These are phyloP conservation scores for Nitzschia sp. DNA, from an alignment of 108 stramenopile species.

Conservation along the genomic window DNA sequence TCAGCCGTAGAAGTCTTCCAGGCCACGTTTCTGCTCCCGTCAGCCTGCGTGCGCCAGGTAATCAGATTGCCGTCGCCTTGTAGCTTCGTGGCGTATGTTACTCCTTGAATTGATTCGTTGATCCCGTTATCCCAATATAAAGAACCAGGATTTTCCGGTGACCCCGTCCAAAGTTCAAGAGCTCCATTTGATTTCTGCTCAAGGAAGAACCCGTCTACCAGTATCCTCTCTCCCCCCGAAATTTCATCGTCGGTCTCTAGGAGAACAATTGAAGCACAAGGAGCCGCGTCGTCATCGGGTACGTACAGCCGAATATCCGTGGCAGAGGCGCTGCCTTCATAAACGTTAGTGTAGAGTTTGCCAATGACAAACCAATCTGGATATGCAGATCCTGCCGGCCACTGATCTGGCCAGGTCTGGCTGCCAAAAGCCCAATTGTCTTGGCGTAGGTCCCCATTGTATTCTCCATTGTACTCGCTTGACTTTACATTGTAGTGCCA, in stretches of 20 bases:
- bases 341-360: constrained; percentile 29
- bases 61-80: constrained; percentile 16
- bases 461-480: constrained; percentile 21
- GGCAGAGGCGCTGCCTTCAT: constrained; percentile 19
- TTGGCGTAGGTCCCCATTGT: constrained; percentile 22
- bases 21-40: background rate
- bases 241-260: background rate
- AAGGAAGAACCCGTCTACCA: constrained; percentile 5
- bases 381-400: constrained; percentile 25
- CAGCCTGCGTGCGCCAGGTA: constrained; percentile 10
- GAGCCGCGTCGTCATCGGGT: background rate
- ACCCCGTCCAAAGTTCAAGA: constrained; percentile 18
- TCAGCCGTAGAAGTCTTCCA: constrained; percentile 4
- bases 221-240: background rate
- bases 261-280: constrained; percentile 3
- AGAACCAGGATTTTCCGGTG: background rate
- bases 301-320: constrained; percentile 19
- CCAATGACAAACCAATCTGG: constrained; percentile 34
- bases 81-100: constrained; percentile 16
- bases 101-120: constrained; percentile 2
- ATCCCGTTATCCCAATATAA: constrained; percentile 18
- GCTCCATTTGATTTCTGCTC: constrained; percentile 5
- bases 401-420: constrained; percentile 23
- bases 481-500: constrained; percentile 29
- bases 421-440: constrained; percentile 20